Evolutionary conservation across 805 yeast genomes (phyloP).

Genomic region (Yarrowia porcina): DNA sequence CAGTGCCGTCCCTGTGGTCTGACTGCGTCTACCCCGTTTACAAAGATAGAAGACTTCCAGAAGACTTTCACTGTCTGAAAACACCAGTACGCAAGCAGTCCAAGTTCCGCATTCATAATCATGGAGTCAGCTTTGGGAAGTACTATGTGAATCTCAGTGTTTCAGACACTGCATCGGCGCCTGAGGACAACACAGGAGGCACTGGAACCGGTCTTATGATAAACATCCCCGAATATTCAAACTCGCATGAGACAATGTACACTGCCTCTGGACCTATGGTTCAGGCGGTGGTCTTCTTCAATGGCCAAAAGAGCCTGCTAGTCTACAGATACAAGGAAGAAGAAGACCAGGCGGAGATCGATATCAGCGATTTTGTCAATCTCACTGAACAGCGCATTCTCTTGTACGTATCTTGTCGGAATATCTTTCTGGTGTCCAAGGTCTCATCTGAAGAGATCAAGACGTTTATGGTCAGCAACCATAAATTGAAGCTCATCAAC

Average conservation of each 20-base stretch:
- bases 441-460: not conserved
- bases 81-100: not conserved
- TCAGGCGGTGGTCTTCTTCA: not conserved
- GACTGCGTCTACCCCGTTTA: not conserved
- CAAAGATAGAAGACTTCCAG: not conserved
- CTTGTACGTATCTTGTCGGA: not conserved
- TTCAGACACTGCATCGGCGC: not conserved
- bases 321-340: not conserved
- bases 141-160: not conserved
- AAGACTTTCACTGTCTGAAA: not conserved
- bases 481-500: not conserved
- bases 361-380: not conserved
- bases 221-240: not conserved
- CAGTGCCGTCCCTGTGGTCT: not conserved
- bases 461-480: conserved; percentile 1
- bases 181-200: not conserved
- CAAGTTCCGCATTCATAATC: not conserved
- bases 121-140: conserved; percentile 5
- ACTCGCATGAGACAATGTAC: conserved; percentile 11
- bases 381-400: conserved; percentile 3
- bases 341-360: not conserved
- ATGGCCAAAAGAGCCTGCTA: not conserved
- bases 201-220: conserved; percentile 10
- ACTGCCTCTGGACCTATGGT: not conserved
- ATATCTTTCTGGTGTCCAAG: not conserved